Percentiles rank a stretch among this genome's conserved stretches.
Conservation (phyloP, 305 asterid species). For the Fraxinus velutina region DNA sequence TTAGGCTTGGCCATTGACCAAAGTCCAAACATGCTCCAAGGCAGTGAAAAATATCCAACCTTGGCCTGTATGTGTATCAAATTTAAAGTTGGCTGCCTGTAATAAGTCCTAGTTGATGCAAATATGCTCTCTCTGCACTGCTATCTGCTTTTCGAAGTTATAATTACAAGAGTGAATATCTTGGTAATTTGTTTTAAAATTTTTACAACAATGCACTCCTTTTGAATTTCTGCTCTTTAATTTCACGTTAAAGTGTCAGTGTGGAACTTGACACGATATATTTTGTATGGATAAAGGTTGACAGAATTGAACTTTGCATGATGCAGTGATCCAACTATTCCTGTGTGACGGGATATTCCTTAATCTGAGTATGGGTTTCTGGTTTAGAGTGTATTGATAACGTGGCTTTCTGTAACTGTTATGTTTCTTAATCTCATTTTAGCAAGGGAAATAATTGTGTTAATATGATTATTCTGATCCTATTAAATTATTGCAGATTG, state of each 20-base stretch:
- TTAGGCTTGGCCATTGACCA: not conserved
- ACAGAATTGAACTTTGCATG: not conserved
- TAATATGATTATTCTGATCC: not conserved
- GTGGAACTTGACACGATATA: not conserved
- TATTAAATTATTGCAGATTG: slow-evolving; percentile 49
- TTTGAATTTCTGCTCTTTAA: not conserved
- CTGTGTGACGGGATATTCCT: not conserved
- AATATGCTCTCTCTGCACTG: not conserved
- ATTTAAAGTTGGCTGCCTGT: not conserved
- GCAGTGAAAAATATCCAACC: not conserved
- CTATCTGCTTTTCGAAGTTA: not conserved
- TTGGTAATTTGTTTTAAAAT: not conserved
- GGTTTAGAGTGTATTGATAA: not conserved
- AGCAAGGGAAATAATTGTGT: not conserved
- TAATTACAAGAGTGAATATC: not conserved
- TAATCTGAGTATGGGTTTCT: not conserved
- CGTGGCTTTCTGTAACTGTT: not conserved
- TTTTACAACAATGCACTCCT: not conserved
- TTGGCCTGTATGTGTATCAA: not conserved
- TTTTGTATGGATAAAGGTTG: not conserved
- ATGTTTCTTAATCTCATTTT: not conserved
- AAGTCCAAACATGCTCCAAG: not conserved
- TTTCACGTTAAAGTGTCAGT: not conserved
- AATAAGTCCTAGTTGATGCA: not conserved
- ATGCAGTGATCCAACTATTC: not conserved